phyloP scores from a whole-genome alignment of 1,284 basidiomycete species.

The Tilletia setariae region DNA sequence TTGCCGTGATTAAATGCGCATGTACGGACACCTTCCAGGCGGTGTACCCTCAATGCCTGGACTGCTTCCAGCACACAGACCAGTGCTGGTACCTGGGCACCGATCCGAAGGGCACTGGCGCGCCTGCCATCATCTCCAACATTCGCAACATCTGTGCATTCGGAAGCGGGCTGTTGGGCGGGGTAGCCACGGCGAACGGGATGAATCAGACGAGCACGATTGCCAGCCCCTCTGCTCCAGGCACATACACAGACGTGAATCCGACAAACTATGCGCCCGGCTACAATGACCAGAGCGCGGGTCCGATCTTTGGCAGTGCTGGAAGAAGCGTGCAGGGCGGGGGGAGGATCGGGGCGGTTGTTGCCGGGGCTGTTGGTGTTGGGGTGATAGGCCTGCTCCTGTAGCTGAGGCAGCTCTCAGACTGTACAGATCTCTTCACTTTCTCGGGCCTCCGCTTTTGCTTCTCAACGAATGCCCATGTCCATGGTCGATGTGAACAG shows the following conservation, averaged over 20 bases:
- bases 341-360: neutral
- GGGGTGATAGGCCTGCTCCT: neutral
- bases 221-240: neutral
- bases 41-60: constrained; percentile 67
- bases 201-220: constrained; percentile 24
- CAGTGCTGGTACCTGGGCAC: constrained; percentile 32
- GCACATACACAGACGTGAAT: constrained; percentile 32
- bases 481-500: too few species aligned
- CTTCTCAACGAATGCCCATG: too few species aligned
- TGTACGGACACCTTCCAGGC: constrained; percentile 68
- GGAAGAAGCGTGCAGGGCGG: neutral
- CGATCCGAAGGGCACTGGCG: constrained; percentile 41
- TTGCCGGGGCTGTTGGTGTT: neutral
- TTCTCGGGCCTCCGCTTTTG: too few species aligned
- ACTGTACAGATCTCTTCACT: too few species aligned
- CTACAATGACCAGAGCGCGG: neutral
- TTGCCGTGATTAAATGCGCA: constrained; percentile 64
- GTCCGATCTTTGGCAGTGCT: constrained; percentile 1
- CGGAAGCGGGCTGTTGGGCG: constrained; percentile 34
- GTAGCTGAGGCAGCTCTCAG: too few species aligned
- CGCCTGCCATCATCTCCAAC: constrained; percentile 31
- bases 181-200: constrained; percentile 31
- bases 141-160: constrained; percentile 40
- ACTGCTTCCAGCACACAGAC: constrained; percentile 58
- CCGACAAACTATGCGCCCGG: constrained; percentile 21